Conservation (phyloP, 768 basidiomycete genomes). For the Sistotremastrum niveocremeum region DNA sequence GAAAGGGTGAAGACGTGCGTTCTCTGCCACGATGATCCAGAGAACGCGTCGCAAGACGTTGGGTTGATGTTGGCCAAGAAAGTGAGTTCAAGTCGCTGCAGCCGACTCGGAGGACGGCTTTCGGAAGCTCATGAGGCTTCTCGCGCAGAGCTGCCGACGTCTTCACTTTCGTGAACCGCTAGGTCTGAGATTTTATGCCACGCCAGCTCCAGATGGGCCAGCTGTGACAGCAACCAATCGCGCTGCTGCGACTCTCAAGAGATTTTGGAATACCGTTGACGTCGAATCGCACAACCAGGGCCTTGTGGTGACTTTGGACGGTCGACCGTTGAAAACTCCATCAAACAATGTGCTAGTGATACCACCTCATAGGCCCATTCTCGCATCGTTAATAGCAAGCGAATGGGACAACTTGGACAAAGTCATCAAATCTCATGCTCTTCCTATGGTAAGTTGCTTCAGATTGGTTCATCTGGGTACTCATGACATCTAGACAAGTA, state of each 20-base stretch:
- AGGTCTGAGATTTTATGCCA: background rate
- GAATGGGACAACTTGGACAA: conserved; percentile 95
- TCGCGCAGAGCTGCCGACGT: too few species aligned
- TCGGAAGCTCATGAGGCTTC: too few species aligned
- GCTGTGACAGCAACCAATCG: conserved; percentile 52
- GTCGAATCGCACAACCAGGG: conserved; percentile 38
- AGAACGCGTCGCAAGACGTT: too few species aligned
- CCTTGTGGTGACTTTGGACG: conserved; percentile 63
- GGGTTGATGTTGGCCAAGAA: too few species aligned
- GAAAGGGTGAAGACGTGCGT: too few species aligned
- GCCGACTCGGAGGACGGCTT: too few species aligned
- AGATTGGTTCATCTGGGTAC: conserved; percentile 1
- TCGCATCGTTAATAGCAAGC: conserved; percentile 77
- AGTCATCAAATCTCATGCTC: conserved; percentile 74
- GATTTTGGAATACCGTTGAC: conserved; percentile 93
- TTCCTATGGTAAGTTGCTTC: conserved; percentile 59
- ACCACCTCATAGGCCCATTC: conserved; percentile 52
- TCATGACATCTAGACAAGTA: conserved; percentile 52
- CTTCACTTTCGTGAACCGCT: too few species aligned
- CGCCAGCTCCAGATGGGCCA: conserved; percentile 23
- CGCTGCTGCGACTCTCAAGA: conserved; percentile 71
- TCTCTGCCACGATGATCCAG: too few species aligned
- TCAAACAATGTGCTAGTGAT: conserved; percentile 62
- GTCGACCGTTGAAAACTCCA: conserved; percentile 78
- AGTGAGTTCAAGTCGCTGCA: too few species aligned